phyloP scores from a whole-genome alignment of 352 stramenopile genomes.

The Pythium chondricola region DNA sequence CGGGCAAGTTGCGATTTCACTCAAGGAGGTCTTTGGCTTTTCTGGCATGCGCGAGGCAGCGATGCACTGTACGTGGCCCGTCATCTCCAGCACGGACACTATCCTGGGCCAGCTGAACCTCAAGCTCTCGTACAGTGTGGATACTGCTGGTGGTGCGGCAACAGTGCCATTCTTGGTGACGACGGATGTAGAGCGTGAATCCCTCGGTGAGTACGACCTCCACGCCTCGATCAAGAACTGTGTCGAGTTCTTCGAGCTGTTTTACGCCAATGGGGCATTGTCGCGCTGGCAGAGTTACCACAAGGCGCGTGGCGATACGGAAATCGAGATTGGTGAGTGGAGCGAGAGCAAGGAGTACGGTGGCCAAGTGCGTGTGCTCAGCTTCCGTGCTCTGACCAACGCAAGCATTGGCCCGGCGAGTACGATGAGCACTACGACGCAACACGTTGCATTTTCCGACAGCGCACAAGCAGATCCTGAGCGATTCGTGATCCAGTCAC shows the following conservation, averaged over 20 bases:
- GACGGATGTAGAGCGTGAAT: slow-evolving; percentile 51
- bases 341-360: slow-evolving; percentile 54
- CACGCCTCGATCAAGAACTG: slow-evolving; percentile 41
- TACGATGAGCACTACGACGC: slow-evolving; percentile 79
- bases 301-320: slow-evolving; percentile 67
- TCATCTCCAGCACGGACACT: slow-evolving; percentile 54
- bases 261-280: slow-evolving; percentile 47
- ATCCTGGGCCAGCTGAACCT: slow-evolving; percentile 69
- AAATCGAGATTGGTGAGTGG: slow-evolving; percentile 70
- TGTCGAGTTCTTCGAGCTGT: slow-evolving; percentile 59
- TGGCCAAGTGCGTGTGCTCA: slow-evolving; percentile 55
- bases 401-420: slow-evolving; percentile 74
- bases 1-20: slow-evolving; percentile 61
- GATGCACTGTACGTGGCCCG: slow-evolving; percentile 60
- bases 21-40: slow-evolving; percentile 72
- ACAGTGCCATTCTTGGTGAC: slow-evolving; percentile 65
- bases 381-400: slow-evolving; percentile 70
- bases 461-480: slow-evolving; percentile 28
- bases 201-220: slow-evolving; percentile 64
- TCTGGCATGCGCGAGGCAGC: slow-evolving; percentile 54
- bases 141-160: slow-evolving; percentile 34
- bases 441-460: slow-evolving; percentile 51
- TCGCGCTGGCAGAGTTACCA: slow-evolving; percentile 52
- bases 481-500: slow-evolving; percentile 54
- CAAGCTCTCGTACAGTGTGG: slow-evolving; percentile 61